Base-by-base conservation (phyloP, 257 asterid genomes). In the Cynanchum wilfordii region DNA sequence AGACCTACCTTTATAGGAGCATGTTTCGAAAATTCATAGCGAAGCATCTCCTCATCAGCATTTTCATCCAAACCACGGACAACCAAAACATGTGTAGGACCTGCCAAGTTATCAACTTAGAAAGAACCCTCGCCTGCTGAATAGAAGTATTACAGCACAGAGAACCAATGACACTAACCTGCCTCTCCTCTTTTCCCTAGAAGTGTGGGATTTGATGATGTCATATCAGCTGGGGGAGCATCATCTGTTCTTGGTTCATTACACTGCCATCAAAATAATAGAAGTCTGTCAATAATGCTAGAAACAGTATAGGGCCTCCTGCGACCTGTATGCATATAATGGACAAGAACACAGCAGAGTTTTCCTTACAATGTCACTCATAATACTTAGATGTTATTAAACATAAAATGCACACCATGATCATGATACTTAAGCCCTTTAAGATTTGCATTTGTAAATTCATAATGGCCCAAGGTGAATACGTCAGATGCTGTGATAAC, bases 1-100 rank as follows among this genome's bases (percentile, higher is more conserved):
- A 65, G 38, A 9, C 20, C 62, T 77, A 95, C 99, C 98, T 95
- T 95, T 73, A 92, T 89, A 68, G 99, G 98, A 86, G 97, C 86
- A 75, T 95, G 96, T 74, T 95, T 95, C 8, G 98, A 86, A 80
- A 95, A 91, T 76, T 95, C 98, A 80, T 95, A 95, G 42, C 99
- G 98, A 77, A 95, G 93, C 98, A 92, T 90, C 75, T 95, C 99
- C 87, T 95, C 99, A 69, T 95, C 98, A 72, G 99, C 98, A 89
- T 95, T 90, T 74, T 95, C 99, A 82, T 92, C 99, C 90, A 95
- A 83, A 56, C 99, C 99, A 30, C 97, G 99, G 79, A 92, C 96
- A 75, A 92, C 99, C 82, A 95, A 95, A 73, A 92, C 99, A 84
- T 95, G 95, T 10, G 97, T 89, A 66, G 99, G 99, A 77, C 97